Conservation (phyloP, 2,329 filamentous ascomycete genomes). For the Xylariaceae sp. region DNA sequence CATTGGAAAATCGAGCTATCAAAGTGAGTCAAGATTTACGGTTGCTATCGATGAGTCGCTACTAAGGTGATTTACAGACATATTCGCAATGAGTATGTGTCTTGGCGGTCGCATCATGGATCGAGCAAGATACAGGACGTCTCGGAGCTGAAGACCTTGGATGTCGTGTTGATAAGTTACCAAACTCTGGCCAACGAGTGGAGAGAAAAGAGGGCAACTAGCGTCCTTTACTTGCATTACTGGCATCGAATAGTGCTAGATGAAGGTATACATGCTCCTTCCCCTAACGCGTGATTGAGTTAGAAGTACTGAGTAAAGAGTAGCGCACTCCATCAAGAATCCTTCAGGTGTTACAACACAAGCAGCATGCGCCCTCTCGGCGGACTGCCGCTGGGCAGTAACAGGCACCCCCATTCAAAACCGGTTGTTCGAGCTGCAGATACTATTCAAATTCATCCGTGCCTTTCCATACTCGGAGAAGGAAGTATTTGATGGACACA, state of each 20-base stretch:
- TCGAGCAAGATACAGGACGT: not conserved
- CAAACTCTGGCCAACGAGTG: not conserved
- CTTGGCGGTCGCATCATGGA: not conserved
- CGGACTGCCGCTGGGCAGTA: not conserved
- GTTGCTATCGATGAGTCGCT: not conserved
- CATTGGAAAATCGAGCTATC: not conserved
- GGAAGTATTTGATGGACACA: not conserved
- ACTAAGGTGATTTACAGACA: not conserved
- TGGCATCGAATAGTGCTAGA: not conserved
- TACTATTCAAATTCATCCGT: not conserved
- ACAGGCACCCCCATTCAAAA: not conserved
- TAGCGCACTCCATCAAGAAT: not conserved
- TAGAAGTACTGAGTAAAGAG: not conserved
- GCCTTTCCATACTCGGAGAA: not conserved
- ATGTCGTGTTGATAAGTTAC: constrained; percentile 1
- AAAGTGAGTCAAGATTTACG: not conserved
- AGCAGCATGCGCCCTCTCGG: not conserved
- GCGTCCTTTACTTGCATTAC: not conserved
- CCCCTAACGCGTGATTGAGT: not conserved
- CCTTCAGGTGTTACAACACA: not conserved
- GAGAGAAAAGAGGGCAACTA: not conserved
- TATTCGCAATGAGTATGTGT: not conserved
- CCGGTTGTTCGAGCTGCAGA: not conserved
- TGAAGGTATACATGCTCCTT: not conserved
- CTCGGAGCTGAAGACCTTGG: not conserved